phyloP scores from a whole-genome alignment of 345 rosid species.

The Stellera chamaejasme region DNA sequence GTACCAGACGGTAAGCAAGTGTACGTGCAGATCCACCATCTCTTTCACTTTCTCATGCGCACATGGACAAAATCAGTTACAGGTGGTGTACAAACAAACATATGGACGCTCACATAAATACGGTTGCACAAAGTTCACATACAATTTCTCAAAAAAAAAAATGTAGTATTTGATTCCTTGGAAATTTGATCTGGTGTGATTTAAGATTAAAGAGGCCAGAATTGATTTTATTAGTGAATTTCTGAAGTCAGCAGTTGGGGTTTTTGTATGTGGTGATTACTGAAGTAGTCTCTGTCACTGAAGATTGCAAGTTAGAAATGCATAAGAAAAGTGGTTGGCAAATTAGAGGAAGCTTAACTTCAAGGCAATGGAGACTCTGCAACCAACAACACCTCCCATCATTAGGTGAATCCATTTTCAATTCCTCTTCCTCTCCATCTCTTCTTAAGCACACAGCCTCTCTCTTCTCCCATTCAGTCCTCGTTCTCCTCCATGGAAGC shows the following conservation, averaged over 20 bases:
- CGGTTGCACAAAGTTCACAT: too few species aligned
- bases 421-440: neutral
- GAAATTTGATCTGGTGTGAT: neutral
- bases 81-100: too few species aligned
- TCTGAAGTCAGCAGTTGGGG: too few species aligned
- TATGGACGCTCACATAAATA: too few species aligned
- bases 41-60: neutral
- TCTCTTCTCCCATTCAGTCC: conserved; percentile 2
- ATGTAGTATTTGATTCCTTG: neutral
- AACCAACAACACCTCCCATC: conserved; percentile 47
- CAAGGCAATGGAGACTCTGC: conserved; percentile 93
- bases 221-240: too few species aligned
- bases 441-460: conserved; percentile 25
- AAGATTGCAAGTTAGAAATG: neutral
- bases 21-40: too few species aligned
- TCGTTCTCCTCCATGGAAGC: conserved; percentile 65
- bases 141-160: too few species aligned
- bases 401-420: conserved; percentile 34
- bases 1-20: too few species aligned
- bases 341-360: conserved; percentile 69
- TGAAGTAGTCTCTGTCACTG: too few species aligned
- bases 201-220: too few species aligned
- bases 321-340: conserved; percentile 21
- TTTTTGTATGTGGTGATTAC: too few species aligned
- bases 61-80: too few species aligned